These are phyloP conservation scores for Pythium biforme DNA, from an alignment of 352 stramenopile genomes.

Conservation along the genomic window DNA sequence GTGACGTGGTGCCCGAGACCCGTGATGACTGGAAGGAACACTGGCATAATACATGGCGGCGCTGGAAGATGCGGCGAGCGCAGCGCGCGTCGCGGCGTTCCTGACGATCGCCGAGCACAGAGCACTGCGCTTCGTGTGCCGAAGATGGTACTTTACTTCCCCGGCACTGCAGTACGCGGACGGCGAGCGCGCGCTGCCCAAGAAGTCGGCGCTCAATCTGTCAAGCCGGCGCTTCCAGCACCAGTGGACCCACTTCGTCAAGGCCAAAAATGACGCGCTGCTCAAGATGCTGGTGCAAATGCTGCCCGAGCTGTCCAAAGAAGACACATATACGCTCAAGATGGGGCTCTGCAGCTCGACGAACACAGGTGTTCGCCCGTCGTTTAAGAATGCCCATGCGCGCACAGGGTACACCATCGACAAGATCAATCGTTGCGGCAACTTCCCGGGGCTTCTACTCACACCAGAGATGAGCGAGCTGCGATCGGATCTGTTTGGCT, in stretches of 20 bases:
- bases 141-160: constrained; percentile 59
- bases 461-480: constrained; percentile 47
- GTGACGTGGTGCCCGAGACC: not conserved
- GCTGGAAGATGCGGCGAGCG: constrained; percentile 13
- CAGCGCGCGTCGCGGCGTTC: constrained; percentile 29
- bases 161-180: constrained; percentile 40
- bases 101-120: constrained; percentile 41
- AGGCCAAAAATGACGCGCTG: constrained; percentile 34
- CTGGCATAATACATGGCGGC: not conserved
- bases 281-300: constrained; percentile 35
- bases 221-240: constrained; percentile 53
- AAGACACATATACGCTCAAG: constrained; percentile 55
- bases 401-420: constrained; percentile 60
- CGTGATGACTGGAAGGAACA: not conserved
- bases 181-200: constrained; percentile 28
- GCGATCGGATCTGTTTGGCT: constrained; percentile 51
- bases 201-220: constrained; percentile 57
- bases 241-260: constrained; percentile 55
- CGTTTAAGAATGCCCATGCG: constrained; percentile 54
- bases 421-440: constrained; percentile 75
- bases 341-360: constrained; percentile 57
- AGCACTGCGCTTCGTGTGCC: constrained; percentile 45
- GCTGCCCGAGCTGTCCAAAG: constrained; percentile 32
- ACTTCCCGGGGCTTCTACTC: constrained; percentile 58
- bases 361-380: constrained; percentile 61